Conservation (phyloP, 2,329 filamentous ascomycete genomes). For the Neofusicoccum umdonicola region DNA sequence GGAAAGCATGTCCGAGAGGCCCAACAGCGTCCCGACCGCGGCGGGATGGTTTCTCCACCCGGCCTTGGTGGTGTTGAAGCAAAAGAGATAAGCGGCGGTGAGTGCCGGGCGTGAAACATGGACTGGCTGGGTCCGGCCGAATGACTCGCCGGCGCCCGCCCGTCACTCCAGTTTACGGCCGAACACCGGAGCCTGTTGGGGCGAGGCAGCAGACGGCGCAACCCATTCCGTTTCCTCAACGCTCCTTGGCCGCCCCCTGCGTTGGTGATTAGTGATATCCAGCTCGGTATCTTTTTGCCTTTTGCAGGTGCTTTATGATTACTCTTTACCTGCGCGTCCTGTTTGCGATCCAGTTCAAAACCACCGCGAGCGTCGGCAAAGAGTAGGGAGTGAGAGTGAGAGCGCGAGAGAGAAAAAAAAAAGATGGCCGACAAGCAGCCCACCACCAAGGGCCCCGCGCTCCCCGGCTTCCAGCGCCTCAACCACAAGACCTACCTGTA, state of each 20-base stretch:
- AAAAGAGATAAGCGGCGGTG: neutral
- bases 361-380: too few relatives aligned
- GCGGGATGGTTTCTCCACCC: too few relatives aligned
- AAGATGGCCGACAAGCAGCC: neutral
- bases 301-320: too few relatives aligned
- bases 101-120: neutral
- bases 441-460: constrained; percentile 12
- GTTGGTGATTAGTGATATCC: too few relatives aligned
- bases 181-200: neutral
- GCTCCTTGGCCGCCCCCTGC: neutral
- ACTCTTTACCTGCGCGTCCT: too few relatives aligned
- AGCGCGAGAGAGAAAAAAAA: neutral
- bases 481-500: constrained; percentile 35
- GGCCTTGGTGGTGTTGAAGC: too few relatives aligned
- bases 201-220: neutral
- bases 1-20: too few relatives aligned
- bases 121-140: too few relatives aligned
- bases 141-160: neutral
- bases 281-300: too few relatives aligned
- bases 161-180: neutral
- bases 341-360: too few relatives aligned
- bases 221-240: neutral
- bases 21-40: too few relatives aligned
- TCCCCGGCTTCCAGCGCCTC: constrained; percentile 32
- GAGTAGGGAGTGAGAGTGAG: too few relatives aligned